Conservation (phyloP, 2,329 filamentous ascomycete species). For the Ascochyta viciae-villosae region DNA sequence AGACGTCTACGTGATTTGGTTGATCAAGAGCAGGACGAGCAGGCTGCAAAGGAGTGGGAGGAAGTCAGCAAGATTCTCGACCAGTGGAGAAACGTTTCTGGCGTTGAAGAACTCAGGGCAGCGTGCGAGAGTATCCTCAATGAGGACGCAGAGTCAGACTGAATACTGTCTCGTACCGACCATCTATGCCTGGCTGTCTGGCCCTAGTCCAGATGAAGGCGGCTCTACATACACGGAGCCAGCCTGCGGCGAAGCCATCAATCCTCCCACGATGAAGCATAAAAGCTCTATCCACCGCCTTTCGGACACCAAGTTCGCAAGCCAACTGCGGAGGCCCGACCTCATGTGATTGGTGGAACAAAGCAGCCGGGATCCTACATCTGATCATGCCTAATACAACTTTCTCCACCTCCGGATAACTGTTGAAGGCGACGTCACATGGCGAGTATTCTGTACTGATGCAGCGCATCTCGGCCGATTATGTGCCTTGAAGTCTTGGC, state of each 20-base stretch:
- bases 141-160: constrained; percentile 37
- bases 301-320: background rate
- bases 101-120: constrained; percentile 50
- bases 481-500: background rate
- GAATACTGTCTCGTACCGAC: background rate
- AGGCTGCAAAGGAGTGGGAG: constrained; percentile 63
- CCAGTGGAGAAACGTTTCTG: constrained; percentile 54
- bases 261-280: background rate
- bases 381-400: background rate
- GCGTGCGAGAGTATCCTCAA: constrained; percentile 47
- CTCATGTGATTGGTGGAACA: constrained; percentile 15
- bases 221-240: background rate
- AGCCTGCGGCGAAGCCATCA: background rate
- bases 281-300: background rate
- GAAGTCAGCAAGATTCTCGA: constrained; percentile 50
- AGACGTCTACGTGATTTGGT: constrained; percentile 65
- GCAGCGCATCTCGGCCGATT: background rate
- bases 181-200: background rate
- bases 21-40: constrained; percentile 64
- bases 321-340: background rate
- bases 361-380: constrained; percentile 1
- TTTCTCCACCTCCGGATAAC: constrained; percentile 6
- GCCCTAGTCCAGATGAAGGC: background rate
- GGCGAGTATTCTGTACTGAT: background rate
- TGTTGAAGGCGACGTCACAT: background rate